phyloP scores from a whole-genome alignment of 345 rosid genomes.

The Pistacia atlantica region DNA sequence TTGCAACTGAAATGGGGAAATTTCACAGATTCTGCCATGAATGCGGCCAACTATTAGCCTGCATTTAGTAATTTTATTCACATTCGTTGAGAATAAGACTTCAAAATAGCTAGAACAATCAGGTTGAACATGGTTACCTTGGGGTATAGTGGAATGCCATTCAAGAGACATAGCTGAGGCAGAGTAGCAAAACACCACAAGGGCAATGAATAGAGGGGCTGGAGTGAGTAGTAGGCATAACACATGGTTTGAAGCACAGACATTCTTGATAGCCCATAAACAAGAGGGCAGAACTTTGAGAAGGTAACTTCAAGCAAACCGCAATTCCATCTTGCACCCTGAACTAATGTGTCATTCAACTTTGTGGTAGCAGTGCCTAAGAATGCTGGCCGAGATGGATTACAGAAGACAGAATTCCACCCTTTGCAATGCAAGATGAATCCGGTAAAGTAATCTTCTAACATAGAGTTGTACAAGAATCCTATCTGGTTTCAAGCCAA shows the following conservation, averaged over 20 bases:
- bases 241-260: constrained; percentile 32
- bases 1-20: too few species aligned
- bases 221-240: constrained; percentile 21
- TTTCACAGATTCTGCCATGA: too few species aligned
- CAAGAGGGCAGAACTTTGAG: constrained; percentile 30
- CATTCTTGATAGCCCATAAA: constrained; percentile 25
- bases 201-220: constrained; percentile 26
- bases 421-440: constrained; percentile 31
- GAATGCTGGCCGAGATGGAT: constrained; percentile 32
- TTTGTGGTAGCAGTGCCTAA: constrained; percentile 26
- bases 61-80: background rate
- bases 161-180: constrained; percentile 32
- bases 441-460: constrained; percentile 36
- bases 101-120: background rate
- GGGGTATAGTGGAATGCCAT: constrained; percentile 28
- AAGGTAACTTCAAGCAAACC: constrained; percentile 28
- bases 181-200: constrained; percentile 31
- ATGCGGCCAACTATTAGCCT: too few species aligned
- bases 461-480: constrained; percentile 20
- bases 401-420: constrained; percentile 28
- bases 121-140: constrained; percentile 12
- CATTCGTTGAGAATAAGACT: background rate
- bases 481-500: constrained; percentile 27
- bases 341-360: constrained; percentile 30
- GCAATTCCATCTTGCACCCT: constrained; percentile 32